These are phyloP conservation scores for Cercospora nicotianae DNA, from an alignment of 2,329 filamentous ascomycete genomes.

Conservation along the genomic window DNA sequence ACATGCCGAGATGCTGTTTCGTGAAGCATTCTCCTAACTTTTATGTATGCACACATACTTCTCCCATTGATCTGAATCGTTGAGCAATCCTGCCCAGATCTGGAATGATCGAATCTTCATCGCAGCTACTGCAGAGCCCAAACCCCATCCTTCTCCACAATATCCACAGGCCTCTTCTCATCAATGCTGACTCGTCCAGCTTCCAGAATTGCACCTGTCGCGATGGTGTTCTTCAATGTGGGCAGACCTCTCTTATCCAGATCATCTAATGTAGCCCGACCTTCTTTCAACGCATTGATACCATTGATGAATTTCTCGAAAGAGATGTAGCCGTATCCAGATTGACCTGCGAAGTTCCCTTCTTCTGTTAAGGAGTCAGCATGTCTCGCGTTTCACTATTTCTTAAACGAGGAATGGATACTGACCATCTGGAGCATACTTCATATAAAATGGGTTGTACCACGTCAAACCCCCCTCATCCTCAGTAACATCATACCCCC, in stretches of 20 bases:
- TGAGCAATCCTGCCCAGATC: neutral
- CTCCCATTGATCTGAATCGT: neutral
- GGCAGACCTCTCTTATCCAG: constrained; percentile 79
- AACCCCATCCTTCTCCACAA: constrained; percentile 62
- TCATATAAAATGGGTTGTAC: constrained; percentile 68
- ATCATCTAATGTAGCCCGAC: constrained; percentile 68
- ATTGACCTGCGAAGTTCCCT: constrained; percentile 89
- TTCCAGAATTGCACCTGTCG: constrained; percentile 87
- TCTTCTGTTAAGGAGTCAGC: constrained; percentile 58
- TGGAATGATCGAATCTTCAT: too few relatives aligned
- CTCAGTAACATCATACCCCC: constrained; percentile 91
- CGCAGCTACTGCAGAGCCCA: constrained; percentile 64
- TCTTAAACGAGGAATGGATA: constrained; percentile 15
- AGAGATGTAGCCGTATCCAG: constrained; percentile 88
- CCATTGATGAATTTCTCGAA: constrained; percentile 96
- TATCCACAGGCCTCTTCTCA: constrained; percentile 74
- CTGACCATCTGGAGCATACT: constrained; percentile 42
- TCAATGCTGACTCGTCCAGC: constrained; percentile 83
- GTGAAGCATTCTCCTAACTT: neutral
- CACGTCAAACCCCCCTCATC: constrained; percentile 72
- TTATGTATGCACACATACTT: neutral
- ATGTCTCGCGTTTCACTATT: neutral
- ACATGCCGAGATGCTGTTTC: neutral
- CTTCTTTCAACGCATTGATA: constrained; percentile 74
- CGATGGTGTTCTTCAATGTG: constrained; percentile 84